Conservation (phyloP, 108 stramenopile species). For the Pseudonitzschia multiseries region DNA sequence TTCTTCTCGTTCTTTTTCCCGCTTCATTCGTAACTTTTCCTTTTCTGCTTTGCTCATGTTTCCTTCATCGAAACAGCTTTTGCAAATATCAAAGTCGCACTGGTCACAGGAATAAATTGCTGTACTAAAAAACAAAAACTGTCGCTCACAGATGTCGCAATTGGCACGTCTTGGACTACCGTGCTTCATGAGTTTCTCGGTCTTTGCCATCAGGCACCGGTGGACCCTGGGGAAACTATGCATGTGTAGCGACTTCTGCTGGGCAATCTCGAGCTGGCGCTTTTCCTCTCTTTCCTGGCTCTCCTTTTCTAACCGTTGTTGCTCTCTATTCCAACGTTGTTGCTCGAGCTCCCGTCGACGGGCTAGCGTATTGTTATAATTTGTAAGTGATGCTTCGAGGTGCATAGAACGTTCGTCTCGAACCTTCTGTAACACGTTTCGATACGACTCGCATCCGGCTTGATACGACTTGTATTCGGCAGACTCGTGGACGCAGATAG, state of each 20-base stretch:
- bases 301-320: neutral
- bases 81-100: conserved; percentile 4
- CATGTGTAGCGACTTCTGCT: neutral
- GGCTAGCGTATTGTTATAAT: neutral
- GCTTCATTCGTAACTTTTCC: neutral
- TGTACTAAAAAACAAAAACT: no score
- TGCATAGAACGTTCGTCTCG: neutral
- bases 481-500: conserved; percentile 1
- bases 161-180: neutral
- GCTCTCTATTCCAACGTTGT: neutral
- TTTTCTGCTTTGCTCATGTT: neutral
- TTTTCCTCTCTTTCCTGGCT: neutral
- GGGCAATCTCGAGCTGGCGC: neutral
- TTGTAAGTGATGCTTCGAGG: neutral
- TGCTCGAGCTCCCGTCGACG: neutral
- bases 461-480: neutral
- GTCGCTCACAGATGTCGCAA: neutral
- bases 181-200: neutral
- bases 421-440: neutral
- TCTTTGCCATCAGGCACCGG: neutral
- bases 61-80: neutral
- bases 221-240: neutral
- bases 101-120: conserved; percentile 4
- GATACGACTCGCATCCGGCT: neutral
- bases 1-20: conserved; percentile 1